A percentile compares a stretch with the other conserved stretches of the same genome.
phyloP scores from a whole-genome alignment of 78 protist species.

The Cavenderia fasciculata region DNA sequence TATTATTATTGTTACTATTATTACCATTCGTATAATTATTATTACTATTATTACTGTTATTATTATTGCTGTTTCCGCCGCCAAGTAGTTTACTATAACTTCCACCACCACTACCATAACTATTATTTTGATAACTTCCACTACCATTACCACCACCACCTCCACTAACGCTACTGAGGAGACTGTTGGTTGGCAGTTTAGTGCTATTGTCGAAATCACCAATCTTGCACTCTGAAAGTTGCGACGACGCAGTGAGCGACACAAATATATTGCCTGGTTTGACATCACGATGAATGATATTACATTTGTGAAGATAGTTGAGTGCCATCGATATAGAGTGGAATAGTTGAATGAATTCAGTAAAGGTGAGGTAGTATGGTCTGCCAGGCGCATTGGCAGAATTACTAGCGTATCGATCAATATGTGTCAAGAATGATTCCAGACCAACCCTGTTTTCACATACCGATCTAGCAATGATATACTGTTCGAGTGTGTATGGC shows the following conservation, averaged over 20 bases:
- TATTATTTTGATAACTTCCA: too few relatives aligned
- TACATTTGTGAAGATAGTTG: background rate
- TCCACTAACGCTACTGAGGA: too few relatives aligned
- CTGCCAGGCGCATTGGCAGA: background rate
- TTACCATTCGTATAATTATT: too few relatives aligned
- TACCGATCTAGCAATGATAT: background rate
- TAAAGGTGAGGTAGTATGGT: background rate
- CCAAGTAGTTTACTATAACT: too few relatives aligned
- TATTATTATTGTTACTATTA: too few relatives aligned
- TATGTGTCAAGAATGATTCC: background rate
- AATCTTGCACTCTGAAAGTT: background rate
- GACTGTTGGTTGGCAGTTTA: background rate
- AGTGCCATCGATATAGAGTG: background rate
- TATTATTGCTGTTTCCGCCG: too few relatives aligned
- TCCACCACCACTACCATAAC: too few relatives aligned
- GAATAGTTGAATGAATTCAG: background rate
- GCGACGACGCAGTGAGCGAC: background rate
- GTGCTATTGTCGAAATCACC: background rate
- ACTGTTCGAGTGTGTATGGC: background rate
- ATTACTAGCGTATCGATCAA: background rate
- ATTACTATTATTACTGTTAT: too few relatives aligned
- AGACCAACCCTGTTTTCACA: background rate
- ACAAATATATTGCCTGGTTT: background rate
- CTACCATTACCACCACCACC: too few relatives aligned
- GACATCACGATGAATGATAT: background rate